Percentiles rank a stretch among this genome's conserved stretches.
Evolutionary conservation across 257 asterid species (phyloP).

Genomic region (Pogostemon cablin): DNA sequence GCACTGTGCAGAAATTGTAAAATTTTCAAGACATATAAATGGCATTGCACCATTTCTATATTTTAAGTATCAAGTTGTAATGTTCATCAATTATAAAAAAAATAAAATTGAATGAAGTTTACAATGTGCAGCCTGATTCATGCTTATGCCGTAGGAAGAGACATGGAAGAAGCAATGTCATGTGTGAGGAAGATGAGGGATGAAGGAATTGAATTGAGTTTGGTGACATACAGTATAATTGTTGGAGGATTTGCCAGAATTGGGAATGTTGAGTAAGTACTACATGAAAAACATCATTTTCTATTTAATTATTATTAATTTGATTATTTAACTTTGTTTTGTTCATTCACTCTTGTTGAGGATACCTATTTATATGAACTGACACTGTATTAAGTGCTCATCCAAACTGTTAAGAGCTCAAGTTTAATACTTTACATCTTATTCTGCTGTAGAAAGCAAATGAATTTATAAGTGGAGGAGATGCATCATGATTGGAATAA

Average conservation of each 20-base stretch:
- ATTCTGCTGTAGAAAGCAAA: neutral
- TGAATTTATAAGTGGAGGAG: slow-evolving; percentile 4
- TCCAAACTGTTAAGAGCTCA: neutral
- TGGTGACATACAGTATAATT: slow-evolving; percentile 89
- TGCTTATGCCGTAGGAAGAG: slow-evolving; percentile 94
- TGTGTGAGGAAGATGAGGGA: slow-evolving; percentile 87
- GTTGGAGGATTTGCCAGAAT: slow-evolving; percentile 87
- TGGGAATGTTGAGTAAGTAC: slow-evolving; percentile 75
- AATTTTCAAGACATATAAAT: neutral
- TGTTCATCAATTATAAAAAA: slow-evolving; percentile 19
- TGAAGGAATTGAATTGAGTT: slow-evolving; percentile 85
- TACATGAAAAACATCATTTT: slow-evolving; percentile 2
- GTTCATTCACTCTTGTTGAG: neutral
- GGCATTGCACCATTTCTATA: neutral
- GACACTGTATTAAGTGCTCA: neutral
- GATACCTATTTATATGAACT: slow-evolving; percentile 5
- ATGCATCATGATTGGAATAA: neutral
- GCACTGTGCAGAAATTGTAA: neutral
- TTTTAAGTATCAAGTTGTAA: neutral
- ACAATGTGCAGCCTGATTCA: slow-evolving; percentile 80
- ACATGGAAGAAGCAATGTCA: slow-evolving; percentile 96
- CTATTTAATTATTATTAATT: neutral
- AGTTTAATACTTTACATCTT: slow-evolving; percentile 16
- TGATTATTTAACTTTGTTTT: neutral
- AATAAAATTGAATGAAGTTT: slow-evolving; percentile 10